Evolutionary conservation across 768 basidiomycete genomes (phyloP).

Genomic region (Trametes villosa): DNA sequence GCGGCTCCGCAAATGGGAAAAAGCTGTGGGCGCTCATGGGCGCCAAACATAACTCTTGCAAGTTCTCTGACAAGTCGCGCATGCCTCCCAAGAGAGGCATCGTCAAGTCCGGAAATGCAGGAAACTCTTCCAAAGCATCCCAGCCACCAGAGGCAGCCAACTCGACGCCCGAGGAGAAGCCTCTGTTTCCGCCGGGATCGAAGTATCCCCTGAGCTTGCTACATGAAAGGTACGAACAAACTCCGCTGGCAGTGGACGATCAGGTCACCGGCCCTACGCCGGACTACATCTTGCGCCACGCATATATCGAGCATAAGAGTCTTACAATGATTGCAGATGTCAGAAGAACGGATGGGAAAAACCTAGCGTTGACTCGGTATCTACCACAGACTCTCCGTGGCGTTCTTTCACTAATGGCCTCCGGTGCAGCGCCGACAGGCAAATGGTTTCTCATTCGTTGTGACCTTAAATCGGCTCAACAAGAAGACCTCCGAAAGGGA

Average conservation of each 20-base stretch:
- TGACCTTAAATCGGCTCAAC: constrained; percentile 68
- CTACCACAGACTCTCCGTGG: not conserved
- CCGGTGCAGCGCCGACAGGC: constrained; percentile 47
- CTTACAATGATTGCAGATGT: constrained; percentile 51
- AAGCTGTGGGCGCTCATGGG: constrained; percentile 6
- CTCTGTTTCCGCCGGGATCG: constrained; percentile 81
- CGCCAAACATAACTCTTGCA: constrained; percentile 3
- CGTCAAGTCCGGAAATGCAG: constrained; percentile 88
- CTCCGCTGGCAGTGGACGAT: too few relatives aligned
- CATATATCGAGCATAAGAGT: not conserved
- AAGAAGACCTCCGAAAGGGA: constrained; percentile 75
- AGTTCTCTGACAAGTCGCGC: constrained; percentile 2
- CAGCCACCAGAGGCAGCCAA: constrained; percentile 21
- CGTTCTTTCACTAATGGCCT: not conserved
- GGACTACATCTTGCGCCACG: not conserved
- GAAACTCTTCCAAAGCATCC: constrained; percentile 71
- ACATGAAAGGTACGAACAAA: constrained; percentile 67
- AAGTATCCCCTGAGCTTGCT: constrained; percentile 84
- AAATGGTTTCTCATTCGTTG: constrained; percentile 64
- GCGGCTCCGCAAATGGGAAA: not conserved
- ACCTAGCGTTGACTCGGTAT: constrained; percentile 76
- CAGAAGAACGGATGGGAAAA: constrained; percentile 92
- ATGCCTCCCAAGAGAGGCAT: constrained; percentile 80
- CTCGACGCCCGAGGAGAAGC: constrained; percentile 45
- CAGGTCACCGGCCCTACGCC: not conserved